Conservation (phyloP, 179 eudicot genomes). For the Vitellaria paradoxa region DNA sequence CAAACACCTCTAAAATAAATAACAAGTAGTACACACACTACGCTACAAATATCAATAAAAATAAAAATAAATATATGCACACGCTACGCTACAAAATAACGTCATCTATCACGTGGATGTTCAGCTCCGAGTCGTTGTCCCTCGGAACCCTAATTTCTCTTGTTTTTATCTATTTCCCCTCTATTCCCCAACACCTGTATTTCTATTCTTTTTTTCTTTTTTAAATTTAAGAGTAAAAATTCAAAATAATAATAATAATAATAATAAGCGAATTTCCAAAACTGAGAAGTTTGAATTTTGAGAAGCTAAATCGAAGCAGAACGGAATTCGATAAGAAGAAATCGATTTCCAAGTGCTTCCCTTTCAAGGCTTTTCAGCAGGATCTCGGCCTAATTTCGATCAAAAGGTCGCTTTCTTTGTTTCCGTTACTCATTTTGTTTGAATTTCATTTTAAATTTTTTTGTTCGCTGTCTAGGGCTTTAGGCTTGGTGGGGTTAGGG, state of each 20-base stretch:
- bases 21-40: no score
- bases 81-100: no score
- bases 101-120: no score
- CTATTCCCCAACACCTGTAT: neutral
- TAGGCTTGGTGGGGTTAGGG: neutral
- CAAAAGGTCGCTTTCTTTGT: no score
- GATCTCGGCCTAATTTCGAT: slow-evolving; percentile 5
- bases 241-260: no score
- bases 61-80: no score
- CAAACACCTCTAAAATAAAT: no score
- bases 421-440: neutral
- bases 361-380: neutral
- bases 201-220: neutral
- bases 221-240: no score
- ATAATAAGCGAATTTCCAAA: neutral
- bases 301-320: neutral
- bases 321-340: neutral
- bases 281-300: neutral
- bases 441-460: neutral
- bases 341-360: neutral
- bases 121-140: no score
- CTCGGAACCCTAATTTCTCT: neutral
- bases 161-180: neutral
- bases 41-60: no score
- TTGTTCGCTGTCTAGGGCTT: neutral